These are phyloP conservation scores for Xylaria curta DNA, from an alignment of 495 filamentous ascomycete species.

Conservation along the genomic window DNA sequence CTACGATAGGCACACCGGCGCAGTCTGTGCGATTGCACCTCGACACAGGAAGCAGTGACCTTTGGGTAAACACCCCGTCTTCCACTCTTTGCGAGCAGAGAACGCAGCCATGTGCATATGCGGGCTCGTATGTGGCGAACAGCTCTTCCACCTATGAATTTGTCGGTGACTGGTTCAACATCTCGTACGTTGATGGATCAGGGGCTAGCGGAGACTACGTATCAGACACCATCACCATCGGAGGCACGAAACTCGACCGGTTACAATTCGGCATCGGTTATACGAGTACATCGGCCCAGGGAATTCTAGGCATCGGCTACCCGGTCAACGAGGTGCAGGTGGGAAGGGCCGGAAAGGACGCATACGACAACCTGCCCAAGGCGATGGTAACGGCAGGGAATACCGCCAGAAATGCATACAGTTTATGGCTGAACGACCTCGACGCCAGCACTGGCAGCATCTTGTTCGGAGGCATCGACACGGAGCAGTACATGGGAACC, in stretches of 20 bases:
- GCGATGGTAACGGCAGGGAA: conserved; percentile 71
- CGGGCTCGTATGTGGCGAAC: conserved; percentile 75
- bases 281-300: conserved; percentile 70
- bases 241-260: conserved; percentile 60
- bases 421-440: conserved; percentile 86
- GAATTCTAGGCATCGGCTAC: conserved; percentile 94
- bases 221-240: conserved; percentile 76
- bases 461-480: conserved; percentile 91
- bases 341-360: conserved; percentile 57
- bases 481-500: conserved; percentile 72
- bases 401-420: conserved; percentile 85
- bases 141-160: conserved; percentile 81
- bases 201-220: conserved; percentile 84
- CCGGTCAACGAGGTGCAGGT: conserved; percentile 79
- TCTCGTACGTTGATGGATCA: conserved; percentile 88
- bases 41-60: conserved; percentile 87
- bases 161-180: conserved; percentile 82
- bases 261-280: conserved; percentile 92
- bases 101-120: conserved; percentile 56
- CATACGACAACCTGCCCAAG: conserved; percentile 82
- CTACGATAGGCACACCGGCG: conserved; percentile 73
- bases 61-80: conserved; percentile 79
- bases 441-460: conserved; percentile 78
- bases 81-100: conserved; percentile 64
- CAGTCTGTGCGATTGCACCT: conserved; percentile 70